Base-by-base conservation (phyloP, 192 early-diverging fungal species). In the Coemansia sp. region DNA sequence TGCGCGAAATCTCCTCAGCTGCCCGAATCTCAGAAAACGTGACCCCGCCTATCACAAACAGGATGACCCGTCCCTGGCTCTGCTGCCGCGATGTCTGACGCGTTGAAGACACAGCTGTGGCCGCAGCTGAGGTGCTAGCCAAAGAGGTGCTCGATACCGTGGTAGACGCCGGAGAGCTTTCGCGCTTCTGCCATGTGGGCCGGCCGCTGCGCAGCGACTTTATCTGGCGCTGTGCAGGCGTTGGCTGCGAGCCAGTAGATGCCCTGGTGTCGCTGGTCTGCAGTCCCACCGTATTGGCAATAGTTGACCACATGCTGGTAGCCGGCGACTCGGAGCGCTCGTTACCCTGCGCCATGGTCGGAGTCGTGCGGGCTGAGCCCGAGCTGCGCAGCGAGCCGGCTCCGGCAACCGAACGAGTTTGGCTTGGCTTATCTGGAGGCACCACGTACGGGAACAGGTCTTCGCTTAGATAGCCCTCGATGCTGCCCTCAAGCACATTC, bases 121-220 rank as follows among this genome's bases (percentile, higher is more conserved):
- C 22, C 15, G 59, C 62, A 27, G 65, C 22, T 23, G 57, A 10
- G 35, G 47, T 57, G 29, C 58, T 57, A 21, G 58, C 38, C 19
- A 66, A 53, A n/a, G 66, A 56, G 8, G 63, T 47, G 22, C 55
- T 65, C n/a, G 60, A 47, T 0, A 27, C 47, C 5, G 66, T 22
- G 22, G 62, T 47, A 15, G 48, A 50, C 2, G 76, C 59, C 9
- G 79, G 79, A 11, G 79, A 59, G 66, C 73, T 75, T 21, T 81
- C 79, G 52, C 79, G 79, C 66, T 81, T 81, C 59, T 81, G 79
- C 79, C 79, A 81, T n/a, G 79, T 75, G 8, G 72, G 79, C 47
- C 66, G 59, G 10, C 72, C 69, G 25, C 69, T 72, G 32, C 79
- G 79, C 50, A 81, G 70, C 6, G 79, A 81, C 48, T 71, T 74